Evolutionary conservation across 192 early-diverging fungal genomes (phyloP).

Genomic region (Umbelopsis vinacea): DNA sequence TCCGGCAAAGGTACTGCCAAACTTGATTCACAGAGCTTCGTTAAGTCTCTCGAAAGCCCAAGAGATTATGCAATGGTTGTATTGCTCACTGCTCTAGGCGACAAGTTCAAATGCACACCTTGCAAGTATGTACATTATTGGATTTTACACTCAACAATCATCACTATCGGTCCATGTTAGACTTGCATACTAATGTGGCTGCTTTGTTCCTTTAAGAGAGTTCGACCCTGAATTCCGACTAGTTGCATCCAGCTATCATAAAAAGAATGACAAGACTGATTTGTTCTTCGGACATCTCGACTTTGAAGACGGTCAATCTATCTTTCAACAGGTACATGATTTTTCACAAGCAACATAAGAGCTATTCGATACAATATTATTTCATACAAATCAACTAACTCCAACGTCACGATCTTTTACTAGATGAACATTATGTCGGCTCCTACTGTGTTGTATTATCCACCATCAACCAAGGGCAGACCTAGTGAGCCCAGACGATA

Average conservation of each 20-base stretch:
- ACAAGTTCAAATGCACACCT: constrained; percentile 68
- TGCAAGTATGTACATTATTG: constrained; percentile 61
- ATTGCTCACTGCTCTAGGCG: constrained; percentile 66
- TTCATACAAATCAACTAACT: too few species aligned
- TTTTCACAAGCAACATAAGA: neutral
- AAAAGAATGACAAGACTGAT: constrained; percentile 37
- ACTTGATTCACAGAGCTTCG: constrained; percentile 61
- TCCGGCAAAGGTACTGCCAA: constrained; percentile 49
- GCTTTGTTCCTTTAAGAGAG: constrained; percentile 48
- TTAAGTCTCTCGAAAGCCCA: constrained; percentile 59
- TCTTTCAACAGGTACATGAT: constrained; percentile 64
- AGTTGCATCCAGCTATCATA: constrained; percentile 58
- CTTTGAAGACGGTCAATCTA: constrained; percentile 61
- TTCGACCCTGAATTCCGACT: constrained; percentile 71
- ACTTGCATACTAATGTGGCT: neutral
- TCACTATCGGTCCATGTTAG: too few species aligned
- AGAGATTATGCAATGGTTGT: constrained; percentile 72
- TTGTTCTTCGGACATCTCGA: constrained; percentile 72
- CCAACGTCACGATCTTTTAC: too few species aligned
- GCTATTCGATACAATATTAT: neutral
- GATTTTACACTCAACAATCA: too few species aligned
- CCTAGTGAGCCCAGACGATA: constrained; percentile 56
- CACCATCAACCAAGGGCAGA: constrained; percentile 58
- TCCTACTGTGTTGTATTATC: constrained; percentile 69
- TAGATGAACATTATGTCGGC: constrained; percentile 46